Conservation (phyloP, 441 rosid species). For the Pelargonium myrrhifolium region DNA sequence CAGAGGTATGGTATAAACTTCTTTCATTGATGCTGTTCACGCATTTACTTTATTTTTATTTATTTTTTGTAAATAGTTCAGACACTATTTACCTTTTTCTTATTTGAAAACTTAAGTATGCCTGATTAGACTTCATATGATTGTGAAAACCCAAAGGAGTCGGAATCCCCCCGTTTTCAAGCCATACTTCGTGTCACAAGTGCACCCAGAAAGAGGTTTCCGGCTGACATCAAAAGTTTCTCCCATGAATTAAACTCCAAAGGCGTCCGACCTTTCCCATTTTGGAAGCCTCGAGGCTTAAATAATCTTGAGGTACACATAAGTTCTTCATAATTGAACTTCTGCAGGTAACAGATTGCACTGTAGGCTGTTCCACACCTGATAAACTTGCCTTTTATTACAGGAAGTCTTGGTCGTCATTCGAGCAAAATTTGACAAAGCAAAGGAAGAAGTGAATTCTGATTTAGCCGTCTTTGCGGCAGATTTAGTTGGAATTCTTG, state of each 20-base stretch:
- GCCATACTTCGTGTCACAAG: constrained; percentile 91
- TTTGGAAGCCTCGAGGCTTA: constrained; percentile 85
- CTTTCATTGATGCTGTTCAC: constrained; percentile 19
- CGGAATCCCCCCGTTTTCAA: constrained; percentile 97
- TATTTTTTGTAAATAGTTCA: too few relatives aligned
- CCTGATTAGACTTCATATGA: constrained; percentile 41
- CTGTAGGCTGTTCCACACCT: constrained; percentile 8
- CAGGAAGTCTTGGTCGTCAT: constrained; percentile 82
- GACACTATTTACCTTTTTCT: constrained; percentile 18
- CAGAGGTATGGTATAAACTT: constrained; percentile 58
- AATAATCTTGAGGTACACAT: constrained; percentile 75
- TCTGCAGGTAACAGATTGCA: constrained; percentile 14
- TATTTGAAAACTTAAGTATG: background rate
- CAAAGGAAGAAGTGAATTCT: constrained; percentile 97
- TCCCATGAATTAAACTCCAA: constrained; percentile 96
- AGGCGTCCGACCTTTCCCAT: constrained; percentile 92
- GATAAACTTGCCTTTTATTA: constrained; percentile 22
- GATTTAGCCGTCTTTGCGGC: constrained; percentile 94
- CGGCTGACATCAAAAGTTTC: constrained; percentile 91
- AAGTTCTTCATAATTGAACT: constrained; percentile 12
- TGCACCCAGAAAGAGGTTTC: constrained; percentile 87
- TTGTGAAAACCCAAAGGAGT: constrained; percentile 79
- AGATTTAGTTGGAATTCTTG: constrained; percentile 88
- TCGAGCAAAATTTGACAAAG: constrained; percentile 86
- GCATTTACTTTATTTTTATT: constrained; percentile 6